Conservation (phyloP, 257 asterid species). For the Avicennia marina region DNA sequence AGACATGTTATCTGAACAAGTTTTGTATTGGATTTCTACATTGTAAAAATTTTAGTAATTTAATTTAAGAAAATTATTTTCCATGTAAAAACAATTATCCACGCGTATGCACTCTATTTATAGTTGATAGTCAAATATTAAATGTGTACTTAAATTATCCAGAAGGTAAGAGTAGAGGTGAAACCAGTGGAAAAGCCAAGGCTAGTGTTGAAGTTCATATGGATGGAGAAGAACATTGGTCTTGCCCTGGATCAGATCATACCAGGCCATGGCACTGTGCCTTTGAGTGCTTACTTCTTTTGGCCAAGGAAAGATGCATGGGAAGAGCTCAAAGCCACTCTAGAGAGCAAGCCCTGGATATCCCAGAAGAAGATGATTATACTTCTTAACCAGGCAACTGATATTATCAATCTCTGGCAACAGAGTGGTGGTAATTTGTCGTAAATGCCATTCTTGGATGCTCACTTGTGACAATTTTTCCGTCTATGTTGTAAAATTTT, state of each 20-base stretch:
- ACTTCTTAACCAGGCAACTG: constrained; percentile 59
- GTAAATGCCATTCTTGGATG: background rate
- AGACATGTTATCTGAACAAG: no score
- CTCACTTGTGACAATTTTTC: no score
- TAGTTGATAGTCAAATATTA: background rate
- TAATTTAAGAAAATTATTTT: no score
- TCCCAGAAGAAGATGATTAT: constrained; percentile 60
- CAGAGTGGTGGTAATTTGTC: constrained; percentile 56
- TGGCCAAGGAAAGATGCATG: constrained; percentile 58
- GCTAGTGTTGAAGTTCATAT: constrained; percentile 46
- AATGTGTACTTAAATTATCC: background rate
- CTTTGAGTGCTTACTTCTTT: constrained; percentile 42
- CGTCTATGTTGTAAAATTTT: no score
- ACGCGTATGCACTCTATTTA: no score
- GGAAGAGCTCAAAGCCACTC: constrained; percentile 45
- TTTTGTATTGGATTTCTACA: no score
- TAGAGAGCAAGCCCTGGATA: constrained; percentile 31
- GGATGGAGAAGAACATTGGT: constrained; percentile 69
- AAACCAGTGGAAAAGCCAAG: constrained; percentile 30
- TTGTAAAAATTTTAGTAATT: no score
- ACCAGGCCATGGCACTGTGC: constrained; percentile 47
- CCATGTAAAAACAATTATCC: no score
- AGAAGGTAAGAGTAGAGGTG: constrained; percentile 16
- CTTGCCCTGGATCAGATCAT: constrained; percentile 40
- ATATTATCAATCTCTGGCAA: constrained; percentile 63